Conservation (phyloP, 345 rosid genomes). For the Physaria fendleri region DNA sequence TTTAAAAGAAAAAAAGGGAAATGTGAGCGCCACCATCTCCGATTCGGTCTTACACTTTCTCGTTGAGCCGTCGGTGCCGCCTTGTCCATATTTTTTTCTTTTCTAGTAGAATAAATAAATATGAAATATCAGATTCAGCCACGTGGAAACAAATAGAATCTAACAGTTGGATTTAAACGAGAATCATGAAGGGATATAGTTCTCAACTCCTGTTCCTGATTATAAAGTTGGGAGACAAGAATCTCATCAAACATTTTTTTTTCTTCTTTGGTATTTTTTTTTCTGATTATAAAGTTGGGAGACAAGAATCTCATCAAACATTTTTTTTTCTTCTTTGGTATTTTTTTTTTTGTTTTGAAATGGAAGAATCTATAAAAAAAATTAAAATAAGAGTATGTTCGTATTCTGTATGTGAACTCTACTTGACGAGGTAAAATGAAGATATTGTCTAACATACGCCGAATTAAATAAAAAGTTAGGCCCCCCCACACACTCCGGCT, state of each 20-base stretch:
- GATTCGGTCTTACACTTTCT: no score
- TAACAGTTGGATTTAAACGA: constrained; percentile 24
- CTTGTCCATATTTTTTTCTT: constrained; percentile 1
- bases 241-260: constrained; percentile 23
- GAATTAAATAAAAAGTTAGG: no score
- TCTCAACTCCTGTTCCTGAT: constrained; percentile 13
- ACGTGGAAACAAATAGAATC: constrained; percentile 12
- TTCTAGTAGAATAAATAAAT: not conserved
- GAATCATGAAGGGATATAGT: constrained; percentile 37
- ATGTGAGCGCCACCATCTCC: constrained; percentile 24
- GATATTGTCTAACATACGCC: no score
- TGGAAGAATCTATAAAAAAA: no score
- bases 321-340: no score
- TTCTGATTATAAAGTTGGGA: constrained; percentile 21
- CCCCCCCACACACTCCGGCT: no score
- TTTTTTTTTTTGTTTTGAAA: constrained; percentile 23
- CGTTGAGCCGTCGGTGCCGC: constrained; percentile 74
- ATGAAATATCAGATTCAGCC: not conserved
- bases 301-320: constrained; percentile 26
- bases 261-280: no score
- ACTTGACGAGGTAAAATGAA: no score
- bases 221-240: constrained; percentile 15
- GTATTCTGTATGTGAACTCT: no score
- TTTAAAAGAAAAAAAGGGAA: not conserved
- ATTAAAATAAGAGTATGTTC: no score